A percentile compares a stretch with the other conserved stretches of the same genome.
Conservation (phyloP, 2,329 filamentous ascomycete species). For the Hypoxylon rubiginosum region DNA sequence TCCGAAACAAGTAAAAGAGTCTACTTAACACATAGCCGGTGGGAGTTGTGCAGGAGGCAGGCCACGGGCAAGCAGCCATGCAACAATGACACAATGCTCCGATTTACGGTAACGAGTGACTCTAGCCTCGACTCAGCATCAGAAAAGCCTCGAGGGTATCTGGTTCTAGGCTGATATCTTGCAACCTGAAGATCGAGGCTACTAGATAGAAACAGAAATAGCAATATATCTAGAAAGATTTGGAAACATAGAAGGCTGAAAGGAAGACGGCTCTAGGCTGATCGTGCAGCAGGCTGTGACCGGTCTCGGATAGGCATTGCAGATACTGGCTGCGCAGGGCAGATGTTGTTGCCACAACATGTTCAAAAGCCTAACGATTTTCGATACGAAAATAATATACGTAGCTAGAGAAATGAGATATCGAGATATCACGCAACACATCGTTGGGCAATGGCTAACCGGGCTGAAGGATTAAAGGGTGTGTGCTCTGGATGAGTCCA, state of each 20-base stretch:
- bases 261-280: slow-evolving; percentile 26
- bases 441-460: slow-evolving; percentile 21
- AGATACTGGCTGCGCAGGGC: neutral
- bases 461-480: slow-evolving; percentile 11
- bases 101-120: slow-evolving; percentile 33
- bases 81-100: slow-evolving; percentile 28
- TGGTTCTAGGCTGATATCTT: slow-evolving; percentile 2
- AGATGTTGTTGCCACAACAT: neutral
- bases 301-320: slow-evolving; percentile 4
- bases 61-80: slow-evolving; percentile 18
- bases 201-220: neutral
- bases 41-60: slow-evolving; percentile 12
- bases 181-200: slow-evolving; percentile 29
- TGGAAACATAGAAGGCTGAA: slow-evolving; percentile 19
- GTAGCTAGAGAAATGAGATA: slow-evolving; percentile 2
- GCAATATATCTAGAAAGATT: slow-evolving; percentile 3
- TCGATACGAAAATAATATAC: slow-evolving; percentile 19
- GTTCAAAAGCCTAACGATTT: neutral
- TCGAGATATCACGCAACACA: slow-evolving; percentile 19
- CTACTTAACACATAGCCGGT: neutral
- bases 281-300: slow-evolving; percentile 12
- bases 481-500: slow-evolving; percentile 21
- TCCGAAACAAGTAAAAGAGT: slow-evolving; percentile 38
- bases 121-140: slow-evolving; percentile 26
- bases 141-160: slow-evolving; percentile 13